phyloP scores from a whole-genome alignment of 2,329 filamentous ascomycete genomes.

The Diaporthe vaccinii region DNA sequence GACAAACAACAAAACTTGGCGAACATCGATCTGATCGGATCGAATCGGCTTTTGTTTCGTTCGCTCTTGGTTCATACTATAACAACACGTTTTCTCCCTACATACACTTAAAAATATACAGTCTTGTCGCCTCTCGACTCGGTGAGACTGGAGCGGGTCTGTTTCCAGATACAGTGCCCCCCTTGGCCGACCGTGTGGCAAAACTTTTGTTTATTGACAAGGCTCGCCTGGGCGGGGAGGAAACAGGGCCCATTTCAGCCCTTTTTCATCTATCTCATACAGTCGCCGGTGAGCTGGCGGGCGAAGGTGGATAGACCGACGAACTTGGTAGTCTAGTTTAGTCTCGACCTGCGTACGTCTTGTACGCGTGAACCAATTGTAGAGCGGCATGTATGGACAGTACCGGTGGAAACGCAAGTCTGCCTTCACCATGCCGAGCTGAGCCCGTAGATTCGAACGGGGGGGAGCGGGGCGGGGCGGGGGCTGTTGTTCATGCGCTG shows the following conservation, averaged over 20 bases:
- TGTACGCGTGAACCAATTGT: background rate
- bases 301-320: background rate
- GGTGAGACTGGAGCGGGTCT: background rate
- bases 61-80: background rate
- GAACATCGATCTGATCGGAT: background rate
- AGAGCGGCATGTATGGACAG: background rate
- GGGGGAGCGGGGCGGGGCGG: background rate
- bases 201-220: slow-evolving; percentile 15
- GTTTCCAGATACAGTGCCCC: slow-evolving; percentile 14
- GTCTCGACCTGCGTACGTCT: background rate
- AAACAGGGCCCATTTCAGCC: background rate
- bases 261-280: slow-evolving; percentile 20
- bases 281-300: background rate
- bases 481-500: slow-evolving; percentile 11
- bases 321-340: background rate
- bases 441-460: background rate
- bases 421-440: slow-evolving; percentile 7
- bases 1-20: slow-evolving; percentile 11
- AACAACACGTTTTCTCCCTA: background rate
- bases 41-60: slow-evolving; percentile 18
- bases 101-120: background rate
- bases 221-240: background rate
- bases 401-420: background rate
- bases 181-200: background rate
- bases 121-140: background rate